These are phyloP conservation scores for Penicillium sp. DNA, from an alignment of 2,329 filamentous ascomycete species.

Conservation along the genomic window DNA sequence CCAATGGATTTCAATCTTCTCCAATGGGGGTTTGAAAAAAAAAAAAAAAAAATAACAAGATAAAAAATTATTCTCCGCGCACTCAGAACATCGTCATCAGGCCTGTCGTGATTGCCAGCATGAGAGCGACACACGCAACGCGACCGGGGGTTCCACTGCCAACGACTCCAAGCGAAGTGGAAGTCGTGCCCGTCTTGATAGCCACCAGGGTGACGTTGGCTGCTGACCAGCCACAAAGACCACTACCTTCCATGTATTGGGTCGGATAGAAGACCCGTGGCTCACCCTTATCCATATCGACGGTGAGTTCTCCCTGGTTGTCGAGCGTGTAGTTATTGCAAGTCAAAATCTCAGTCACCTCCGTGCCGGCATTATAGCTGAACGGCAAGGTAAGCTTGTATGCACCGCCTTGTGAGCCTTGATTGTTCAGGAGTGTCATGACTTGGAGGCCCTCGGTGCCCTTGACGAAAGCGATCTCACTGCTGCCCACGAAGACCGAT, in stretches of 20 bases:
- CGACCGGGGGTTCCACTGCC: not conserved
- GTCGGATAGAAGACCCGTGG: constrained; percentile 32
- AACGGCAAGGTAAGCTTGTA: constrained; percentile 33
- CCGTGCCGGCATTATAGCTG: constrained; percentile 24
- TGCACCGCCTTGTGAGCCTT: constrained; percentile 30
- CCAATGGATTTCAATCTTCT: no score
- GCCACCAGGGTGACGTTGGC: constrained; percentile 6
- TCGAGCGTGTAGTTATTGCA: constrained; percentile 29
- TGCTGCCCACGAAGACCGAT: constrained; percentile 22
- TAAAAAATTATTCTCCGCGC: not conserved
- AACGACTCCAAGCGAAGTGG: not conserved
- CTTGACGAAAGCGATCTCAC: constrained; percentile 47
- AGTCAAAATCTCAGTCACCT: constrained; percentile 28
- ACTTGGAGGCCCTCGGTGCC: constrained; percentile 42
- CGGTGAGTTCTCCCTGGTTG: constrained; percentile 21
- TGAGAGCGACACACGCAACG: not conserved
- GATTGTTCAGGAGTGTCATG: constrained; percentile 46
- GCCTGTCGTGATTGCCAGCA: constrained; percentile 1
- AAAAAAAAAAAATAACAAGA: not conserved
- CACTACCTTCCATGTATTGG: constrained; percentile 29
- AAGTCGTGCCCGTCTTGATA: constrained; percentile 1
- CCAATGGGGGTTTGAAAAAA: no score
- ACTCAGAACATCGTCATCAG: not conserved
- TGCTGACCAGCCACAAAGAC: constrained; percentile 27
- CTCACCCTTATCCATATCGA: constrained; percentile 31